Base-by-base conservation (phyloP, 2,329 filamentous ascomycete genomes). In the Fusarium sp. region DNA sequence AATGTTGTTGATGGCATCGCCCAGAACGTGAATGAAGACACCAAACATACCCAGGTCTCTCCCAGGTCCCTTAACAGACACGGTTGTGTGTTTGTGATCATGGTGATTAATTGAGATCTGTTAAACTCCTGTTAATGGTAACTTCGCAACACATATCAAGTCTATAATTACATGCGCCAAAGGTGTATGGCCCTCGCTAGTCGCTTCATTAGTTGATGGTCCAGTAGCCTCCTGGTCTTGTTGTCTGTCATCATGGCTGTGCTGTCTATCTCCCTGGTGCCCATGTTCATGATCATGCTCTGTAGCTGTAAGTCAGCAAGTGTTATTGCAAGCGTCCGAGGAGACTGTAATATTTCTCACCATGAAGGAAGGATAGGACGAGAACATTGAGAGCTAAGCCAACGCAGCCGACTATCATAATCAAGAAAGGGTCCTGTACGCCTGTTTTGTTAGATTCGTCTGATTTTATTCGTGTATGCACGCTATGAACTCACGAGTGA, bases 1-100 rank as follows among this genome's bases (percentile, higher is more conserved):
- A 14, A 94, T 79, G 73, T 95, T 95, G 81, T 94, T 94, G 69
- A 92, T 84, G 8, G 91, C 91, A 75, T 95, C 92, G 35, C 91
- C 90, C 5, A 92, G 75, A 30, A 94, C 87, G 74, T 95, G 92
- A 17, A 93, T 80, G 14, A 94, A 76, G 2, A 93, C 91, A 3
- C 90, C 92, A 67, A 92, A 81, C 84, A 93, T 91, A 14, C 90
- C 91, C n/a, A 94, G 83, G 76, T 94, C 90, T 62, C 84, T 84
- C 2, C 83, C 83, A 1, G 81, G 82, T 17, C 68, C 42, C 27
- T 37, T 52, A 7, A 78, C 64, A 23, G 76, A 73, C 20, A 77
- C 60, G 11, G 76, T 68, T 18, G 78, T 79, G 70, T 89, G 87
- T 6, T 83, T 84, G 74, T 89, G 87, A n/a, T 84, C 80, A 26